Conservation (phyloP, 768 basidiomycete species). For the Boletus fagicola region DNA sequence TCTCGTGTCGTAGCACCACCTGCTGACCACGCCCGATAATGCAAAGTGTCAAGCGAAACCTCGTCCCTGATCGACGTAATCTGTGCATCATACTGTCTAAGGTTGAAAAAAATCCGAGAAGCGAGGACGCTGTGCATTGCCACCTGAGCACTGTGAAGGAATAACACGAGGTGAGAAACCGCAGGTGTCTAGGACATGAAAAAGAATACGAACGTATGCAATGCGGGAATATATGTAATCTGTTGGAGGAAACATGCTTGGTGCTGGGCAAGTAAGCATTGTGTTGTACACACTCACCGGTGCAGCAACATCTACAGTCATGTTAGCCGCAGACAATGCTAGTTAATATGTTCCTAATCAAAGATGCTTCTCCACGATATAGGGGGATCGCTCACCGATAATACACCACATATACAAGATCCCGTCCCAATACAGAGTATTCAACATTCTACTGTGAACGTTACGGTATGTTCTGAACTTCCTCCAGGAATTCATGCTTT, state of each 20-base stretch:
- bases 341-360: background rate
- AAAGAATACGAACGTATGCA: constrained; percentile 24
- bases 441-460: constrained; percentile 13
- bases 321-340: constrained; percentile 17
- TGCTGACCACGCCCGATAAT: background rate
- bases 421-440: constrained; percentile 28
- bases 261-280: too few species aligned
- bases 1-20: background rate
- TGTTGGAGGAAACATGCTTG: background rate
- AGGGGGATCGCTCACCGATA: constrained; percentile 13
- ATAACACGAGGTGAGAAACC: constrained; percentile 8
- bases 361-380: background rate
- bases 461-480: constrained; percentile 24
- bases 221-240: constrained; percentile 14
- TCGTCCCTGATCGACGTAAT: background rate
- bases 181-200: too few species aligned
- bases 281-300: constrained; percentile 14
- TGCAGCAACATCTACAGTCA: constrained; percentile 16
- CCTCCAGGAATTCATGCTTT: constrained; percentile 26
- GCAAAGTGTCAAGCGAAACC: constrained; percentile 9
- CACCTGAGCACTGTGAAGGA: constrained; percentile 26
- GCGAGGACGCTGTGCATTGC: constrained; percentile 28
- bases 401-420: constrained; percentile 27
- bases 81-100: constrained; percentile 16
- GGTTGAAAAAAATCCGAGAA: constrained; percentile 31